Conservation (phyloP, 495 filamentous ascomycete genomes). For the Penicillium tannophilum region DNA sequence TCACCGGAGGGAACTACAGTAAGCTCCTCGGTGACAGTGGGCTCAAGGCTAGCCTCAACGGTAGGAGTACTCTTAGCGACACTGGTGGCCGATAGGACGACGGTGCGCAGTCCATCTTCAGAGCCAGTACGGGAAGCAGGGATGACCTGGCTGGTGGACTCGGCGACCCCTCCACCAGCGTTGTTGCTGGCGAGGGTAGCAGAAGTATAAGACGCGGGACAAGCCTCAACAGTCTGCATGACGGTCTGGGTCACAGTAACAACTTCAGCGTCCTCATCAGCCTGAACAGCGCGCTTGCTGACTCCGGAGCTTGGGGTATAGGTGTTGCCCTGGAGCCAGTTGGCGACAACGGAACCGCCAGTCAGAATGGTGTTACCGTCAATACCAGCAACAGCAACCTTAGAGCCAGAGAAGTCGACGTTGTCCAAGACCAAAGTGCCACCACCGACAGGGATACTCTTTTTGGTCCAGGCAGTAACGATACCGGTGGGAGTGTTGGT, state of each 20-base stretch:
- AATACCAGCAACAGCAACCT: constrained; percentile 52
- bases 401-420: constrained; percentile 68
- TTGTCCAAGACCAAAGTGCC: constrained; percentile 85
- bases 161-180: not conserved
- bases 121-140: constrained; percentile 6
- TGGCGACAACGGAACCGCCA: constrained; percentile 69
- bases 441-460: constrained; percentile 64
- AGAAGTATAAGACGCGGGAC: constrained; percentile 14
- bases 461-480: constrained; percentile 65
- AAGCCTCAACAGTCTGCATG: constrained; percentile 22
- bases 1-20: not conserved
- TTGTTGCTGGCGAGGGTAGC: constrained; percentile 16
- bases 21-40: not conserved
- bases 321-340: constrained; percentile 73
- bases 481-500: constrained; percentile 73
- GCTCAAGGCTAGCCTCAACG: not conserved
- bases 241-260: constrained; percentile 34
- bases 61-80: not conserved
- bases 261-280: constrained; percentile 21
- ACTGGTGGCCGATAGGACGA: constrained; percentile 3
- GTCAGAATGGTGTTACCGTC: constrained; percentile 61
- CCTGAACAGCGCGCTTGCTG: constrained; percentile 31
- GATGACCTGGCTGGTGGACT: constrained; percentile 6
- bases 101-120: constrained; percentile 9
- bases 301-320: constrained; percentile 51